Conservation (phyloP, 129 eudicot genomes). For the Tagetes patula region DNA sequence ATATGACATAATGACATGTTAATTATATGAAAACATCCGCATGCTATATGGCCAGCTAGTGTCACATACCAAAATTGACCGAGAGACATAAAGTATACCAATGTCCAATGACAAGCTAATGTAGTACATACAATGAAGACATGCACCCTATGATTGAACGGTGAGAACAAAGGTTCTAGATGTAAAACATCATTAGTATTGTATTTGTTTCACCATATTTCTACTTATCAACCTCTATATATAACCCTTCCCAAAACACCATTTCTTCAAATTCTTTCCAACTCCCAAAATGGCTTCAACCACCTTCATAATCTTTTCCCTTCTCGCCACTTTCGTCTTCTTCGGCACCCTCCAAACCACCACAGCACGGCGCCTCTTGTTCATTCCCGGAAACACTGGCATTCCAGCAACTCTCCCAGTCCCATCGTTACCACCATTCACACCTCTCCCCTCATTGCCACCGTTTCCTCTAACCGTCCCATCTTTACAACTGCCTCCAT, state of each 20-base stretch:
- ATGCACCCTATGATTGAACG: too few species aligned
- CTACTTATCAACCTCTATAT: conserved; percentile 5
- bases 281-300: conserved; percentile 31
- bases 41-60: too few species aligned
- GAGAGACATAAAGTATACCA: too few species aligned
- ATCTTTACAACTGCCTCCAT: neutral
- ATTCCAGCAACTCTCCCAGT: neutral
- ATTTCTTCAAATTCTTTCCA: neutral
- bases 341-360: conserved; percentile 28
- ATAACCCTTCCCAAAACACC: neutral
- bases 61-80: too few species aligned
- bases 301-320: conserved; percentile 26
- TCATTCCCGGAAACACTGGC: neutral
- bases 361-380: conserved; percentile 13
- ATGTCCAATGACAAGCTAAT: too few species aligned
- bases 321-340: conserved; percentile 1
- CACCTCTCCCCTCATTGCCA: conserved; percentile 6
- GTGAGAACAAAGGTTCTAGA: too few species aligned
- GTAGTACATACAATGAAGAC: too few species aligned
- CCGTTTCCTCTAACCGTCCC: conserved; percentile 4
- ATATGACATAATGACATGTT: too few species aligned
- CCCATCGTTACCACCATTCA: neutral
- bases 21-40: too few species aligned
- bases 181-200: too few species aligned
- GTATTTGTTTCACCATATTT: too few species aligned